Evolutionary conservation across 179 eudicot genomes (phyloP).

Genomic region (Patellifolia procumbens): DNA sequence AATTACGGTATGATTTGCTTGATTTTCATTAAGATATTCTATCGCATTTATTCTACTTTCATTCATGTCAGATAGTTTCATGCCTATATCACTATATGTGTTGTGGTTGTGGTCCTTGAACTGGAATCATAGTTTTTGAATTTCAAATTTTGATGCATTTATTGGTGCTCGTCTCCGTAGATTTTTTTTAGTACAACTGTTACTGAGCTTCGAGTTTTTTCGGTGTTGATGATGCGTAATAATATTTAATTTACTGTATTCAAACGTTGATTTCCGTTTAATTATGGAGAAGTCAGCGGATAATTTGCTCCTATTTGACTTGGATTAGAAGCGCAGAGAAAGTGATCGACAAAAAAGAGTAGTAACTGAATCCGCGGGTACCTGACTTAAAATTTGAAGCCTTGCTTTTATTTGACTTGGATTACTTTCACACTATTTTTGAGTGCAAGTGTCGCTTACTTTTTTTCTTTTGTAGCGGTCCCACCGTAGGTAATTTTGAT

Average conservation of each 20-base stretch:
- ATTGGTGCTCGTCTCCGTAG: not conserved
- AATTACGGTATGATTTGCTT: too few relatives aligned
- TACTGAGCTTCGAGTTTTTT: not conserved
- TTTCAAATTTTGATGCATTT: constrained; percentile 27
- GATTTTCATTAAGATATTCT: not conserved
- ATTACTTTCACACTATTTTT: constrained; percentile 7
- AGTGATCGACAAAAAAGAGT: not conserved
- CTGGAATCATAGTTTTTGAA: not conserved
- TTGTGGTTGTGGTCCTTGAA: constrained; percentile 11
- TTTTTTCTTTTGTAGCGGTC: constrained; percentile 12
- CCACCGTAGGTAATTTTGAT: constrained; percentile 23
- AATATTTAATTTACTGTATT: not conserved
- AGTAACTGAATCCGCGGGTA: constrained; percentile 25
- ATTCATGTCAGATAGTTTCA: not conserved
- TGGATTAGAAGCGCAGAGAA: constrained; percentile 13
- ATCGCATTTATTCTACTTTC: not conserved
- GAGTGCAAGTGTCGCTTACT: constrained; percentile 24
- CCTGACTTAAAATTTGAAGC: constrained; percentile 23
- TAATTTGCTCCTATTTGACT: not conserved
- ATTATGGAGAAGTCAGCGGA: not conserved
- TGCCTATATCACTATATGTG: too few relatives aligned
- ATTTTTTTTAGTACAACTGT: not conserved
- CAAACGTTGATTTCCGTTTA: not conserved
- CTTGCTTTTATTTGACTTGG: constrained; percentile 1
- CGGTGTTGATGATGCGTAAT: not conserved